Evolutionary conservation across 352 stramenopile genomes (phyloP).

Genomic region (Globisporangium cederbergense): DNA sequence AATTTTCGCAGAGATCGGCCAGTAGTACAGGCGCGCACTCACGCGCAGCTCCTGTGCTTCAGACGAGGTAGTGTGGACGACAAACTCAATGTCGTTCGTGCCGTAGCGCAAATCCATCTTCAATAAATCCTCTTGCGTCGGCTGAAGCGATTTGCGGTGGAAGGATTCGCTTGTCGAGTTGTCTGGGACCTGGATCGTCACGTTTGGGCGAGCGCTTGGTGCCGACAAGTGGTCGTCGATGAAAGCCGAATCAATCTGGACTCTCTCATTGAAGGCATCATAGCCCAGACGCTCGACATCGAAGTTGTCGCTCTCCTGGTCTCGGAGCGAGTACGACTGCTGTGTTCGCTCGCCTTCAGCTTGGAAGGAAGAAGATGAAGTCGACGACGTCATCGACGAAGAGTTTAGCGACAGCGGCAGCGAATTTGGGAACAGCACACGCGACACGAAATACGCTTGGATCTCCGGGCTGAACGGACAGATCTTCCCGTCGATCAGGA

Average conservation of each 20-base stretch:
- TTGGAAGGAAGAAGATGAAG: not conserved
- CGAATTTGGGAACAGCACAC: slow-evolving; percentile 66
- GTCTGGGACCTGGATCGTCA: not conserved
- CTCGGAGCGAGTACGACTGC: not conserved
- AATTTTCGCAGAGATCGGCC: slow-evolving; percentile 65
- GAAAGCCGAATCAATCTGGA: slow-evolving; percentile 8
- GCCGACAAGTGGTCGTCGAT: not conserved
- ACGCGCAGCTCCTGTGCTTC: slow-evolving; percentile 32
- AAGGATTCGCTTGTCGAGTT: slow-evolving; percentile 23
- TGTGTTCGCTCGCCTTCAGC: slow-evolving; percentile 4
- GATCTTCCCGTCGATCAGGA: slow-evolving; percentile 63
- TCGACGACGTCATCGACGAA: not conserved
- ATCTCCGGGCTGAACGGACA: slow-evolving; percentile 50
- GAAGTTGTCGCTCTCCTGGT: not conserved
- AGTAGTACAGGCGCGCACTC: slow-evolving; percentile 64
- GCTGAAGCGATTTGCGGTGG: slow-evolving; percentile 58
- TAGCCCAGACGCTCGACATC: not conserved
- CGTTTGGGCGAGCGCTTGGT: not conserved
- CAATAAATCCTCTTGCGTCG: slow-evolving; percentile 52
- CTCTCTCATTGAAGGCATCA: not conserved
- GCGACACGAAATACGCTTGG: slow-evolving; percentile 60
- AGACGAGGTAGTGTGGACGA: slow-evolving; percentile 23
- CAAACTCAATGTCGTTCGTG: slow-evolving; percentile 73
- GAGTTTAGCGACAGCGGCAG: slow-evolving; percentile 31
- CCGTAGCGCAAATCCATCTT: slow-evolving; percentile 58